phyloP scores from a whole-genome alignment of 2,329 filamentous ascomycete genomes.

The Penicillium sp. region DNA sequence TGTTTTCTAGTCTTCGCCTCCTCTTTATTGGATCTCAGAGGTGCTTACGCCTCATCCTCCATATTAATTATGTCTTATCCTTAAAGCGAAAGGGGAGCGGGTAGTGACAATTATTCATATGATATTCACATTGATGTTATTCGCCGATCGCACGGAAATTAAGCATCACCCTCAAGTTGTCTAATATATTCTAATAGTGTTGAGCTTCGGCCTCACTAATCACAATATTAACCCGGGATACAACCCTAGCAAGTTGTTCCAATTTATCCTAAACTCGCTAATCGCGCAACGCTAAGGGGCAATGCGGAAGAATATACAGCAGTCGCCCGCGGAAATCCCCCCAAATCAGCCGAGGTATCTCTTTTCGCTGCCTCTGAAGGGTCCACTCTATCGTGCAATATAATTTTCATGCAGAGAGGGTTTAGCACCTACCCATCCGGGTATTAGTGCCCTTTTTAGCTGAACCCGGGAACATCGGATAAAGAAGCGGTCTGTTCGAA shows the following conservation, averaged over 20 bases:
- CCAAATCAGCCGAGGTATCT: background rate
- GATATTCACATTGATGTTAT: background rate
- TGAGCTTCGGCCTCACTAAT: background rate
- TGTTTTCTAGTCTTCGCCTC: background rate
- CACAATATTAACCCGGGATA: background rate
- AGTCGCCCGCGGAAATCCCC: background rate
- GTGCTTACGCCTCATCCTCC: background rate
- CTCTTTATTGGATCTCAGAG: background rate
- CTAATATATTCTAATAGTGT: background rate
- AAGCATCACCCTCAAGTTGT: background rate
- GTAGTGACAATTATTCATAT: background rate
- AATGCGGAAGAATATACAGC: slow-evolving; percentile 1
- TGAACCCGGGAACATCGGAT: background rate
- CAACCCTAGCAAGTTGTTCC: background rate
- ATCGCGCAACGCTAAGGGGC: slow-evolving; percentile 5
- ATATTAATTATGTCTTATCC: background rate
- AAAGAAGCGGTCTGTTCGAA: slow-evolving; percentile 2
- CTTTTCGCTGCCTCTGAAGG: background rate
- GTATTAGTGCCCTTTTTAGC: background rate
- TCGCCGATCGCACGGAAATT: background rate
- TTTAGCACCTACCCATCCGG: slow-evolving; percentile 1
- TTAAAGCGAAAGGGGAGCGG: background rate
- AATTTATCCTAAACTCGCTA: background rate
- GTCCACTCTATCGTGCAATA: slow-evolving; percentile 4
- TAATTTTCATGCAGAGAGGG: slow-evolving; percentile 5